Evolutionary conservation across 805 yeast species (phyloP).

Genomic region (Ogataea nitratoaversa): DNA sequence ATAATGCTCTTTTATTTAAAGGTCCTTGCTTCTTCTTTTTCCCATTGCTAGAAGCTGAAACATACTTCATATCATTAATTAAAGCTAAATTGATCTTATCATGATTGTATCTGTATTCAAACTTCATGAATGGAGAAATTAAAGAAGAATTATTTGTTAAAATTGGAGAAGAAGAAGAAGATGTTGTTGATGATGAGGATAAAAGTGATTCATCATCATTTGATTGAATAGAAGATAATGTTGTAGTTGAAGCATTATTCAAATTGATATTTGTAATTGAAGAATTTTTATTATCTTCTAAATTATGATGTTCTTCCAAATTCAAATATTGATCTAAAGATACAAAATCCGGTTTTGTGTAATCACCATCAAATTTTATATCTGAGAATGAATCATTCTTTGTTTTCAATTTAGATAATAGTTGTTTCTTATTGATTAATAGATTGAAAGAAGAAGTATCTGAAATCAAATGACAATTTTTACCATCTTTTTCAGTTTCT

Average conservation of each 20-base stretch:
- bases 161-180: background rate
- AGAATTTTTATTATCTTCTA: conserved; percentile 1
- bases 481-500: conserved; percentile 2
- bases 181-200: background rate
- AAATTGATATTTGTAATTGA: background rate
- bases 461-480: conserved; percentile 21
- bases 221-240: conserved; percentile 1
- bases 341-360: background rate
- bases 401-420: background rate
- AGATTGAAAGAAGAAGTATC: conserved; percentile 23
- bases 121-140: conserved; percentile 10
- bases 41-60: background rate
- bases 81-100: conserved; percentile 26
- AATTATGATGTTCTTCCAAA: conserved; percentile 12
- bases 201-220: background rate
- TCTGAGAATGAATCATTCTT: background rate
- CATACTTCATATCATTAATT: conserved; percentile 15
- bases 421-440: conserved; percentile 12
- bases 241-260: background rate
- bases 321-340: conserved; percentile 21
- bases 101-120: conserved; percentile 27
- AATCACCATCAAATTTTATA: conserved; percentile 2
- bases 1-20: conserved; percentile 28
- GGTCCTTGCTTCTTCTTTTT: conserved; percentile 20
- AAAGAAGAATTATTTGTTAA: background rate